phyloP scores from a whole-genome alignment of 148 eudicot genomes.

The Heliamphora exappendiculata region DNA sequence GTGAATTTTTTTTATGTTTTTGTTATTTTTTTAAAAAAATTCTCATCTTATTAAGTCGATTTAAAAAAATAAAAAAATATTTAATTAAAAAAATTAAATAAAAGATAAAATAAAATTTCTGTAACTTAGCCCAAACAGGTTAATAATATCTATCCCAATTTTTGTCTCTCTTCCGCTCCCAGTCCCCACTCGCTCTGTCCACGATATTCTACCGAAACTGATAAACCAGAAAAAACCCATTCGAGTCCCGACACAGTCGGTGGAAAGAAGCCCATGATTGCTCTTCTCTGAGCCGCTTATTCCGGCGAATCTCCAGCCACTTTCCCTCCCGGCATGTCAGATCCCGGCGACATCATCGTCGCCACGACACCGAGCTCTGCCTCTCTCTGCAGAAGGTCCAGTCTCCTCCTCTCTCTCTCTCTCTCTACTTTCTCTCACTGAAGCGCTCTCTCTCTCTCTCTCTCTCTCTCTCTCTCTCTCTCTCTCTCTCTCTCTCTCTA shows the following conservation, averaged over 20 bases:
- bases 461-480: not conserved
- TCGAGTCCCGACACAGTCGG: conserved; percentile 20
- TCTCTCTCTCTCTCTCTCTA: not conserved
- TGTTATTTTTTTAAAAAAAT: too few relatives aligned
- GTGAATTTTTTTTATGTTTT: too few relatives aligned
- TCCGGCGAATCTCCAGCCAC: conserved; percentile 29
- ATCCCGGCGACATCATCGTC: conserved; percentile 6
- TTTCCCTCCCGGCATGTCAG: conserved; percentile 16
- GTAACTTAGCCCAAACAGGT: not conserved
- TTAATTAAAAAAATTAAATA: too few relatives aligned
- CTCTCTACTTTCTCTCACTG: not conserved
- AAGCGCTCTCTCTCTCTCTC: not conserved
- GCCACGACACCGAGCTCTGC: conserved; percentile 2
- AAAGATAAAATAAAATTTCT: too few relatives aligned
- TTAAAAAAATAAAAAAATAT: too few relatives aligned
- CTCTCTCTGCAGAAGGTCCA: not conserved
- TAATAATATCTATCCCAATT: too few relatives aligned
- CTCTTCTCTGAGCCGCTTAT: conserved; percentile 7
- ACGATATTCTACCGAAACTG: not conserved
- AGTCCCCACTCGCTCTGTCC: too few relatives aligned
- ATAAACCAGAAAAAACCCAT: conserved; percentile 15
- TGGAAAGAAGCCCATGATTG: conserved; percentile 7
- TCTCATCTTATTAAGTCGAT: too few relatives aligned
- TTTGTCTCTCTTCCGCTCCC: too few relatives aligned
- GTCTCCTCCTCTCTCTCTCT: not conserved